A percentile compares a stretch with the other conserved stretches of the same genome.
Evolutionary conservation across 176 grass and related monocot species (phyloP).

Genomic region (Lolium rigidum): DNA sequence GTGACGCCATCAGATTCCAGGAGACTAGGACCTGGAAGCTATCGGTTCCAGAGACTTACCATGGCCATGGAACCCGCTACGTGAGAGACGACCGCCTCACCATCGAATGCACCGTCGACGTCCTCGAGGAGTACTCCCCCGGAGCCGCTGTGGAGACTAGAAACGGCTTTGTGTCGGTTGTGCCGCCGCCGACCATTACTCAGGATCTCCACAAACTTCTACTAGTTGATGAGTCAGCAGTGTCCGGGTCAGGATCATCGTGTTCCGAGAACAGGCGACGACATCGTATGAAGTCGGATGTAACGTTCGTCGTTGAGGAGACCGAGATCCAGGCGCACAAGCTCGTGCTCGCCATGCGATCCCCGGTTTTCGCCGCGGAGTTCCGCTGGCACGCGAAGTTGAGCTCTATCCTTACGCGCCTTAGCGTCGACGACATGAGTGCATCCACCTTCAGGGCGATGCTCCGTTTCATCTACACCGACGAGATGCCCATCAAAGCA

Average conservation of each 20-base stretch:
- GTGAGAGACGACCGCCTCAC: constrained; percentile 5
- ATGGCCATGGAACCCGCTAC: not conserved
- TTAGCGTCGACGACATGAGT: not conserved
- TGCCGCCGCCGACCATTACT: not conserved
- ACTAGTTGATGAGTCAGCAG: not conserved
- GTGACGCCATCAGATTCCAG: not conserved
- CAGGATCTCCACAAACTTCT: not conserved
- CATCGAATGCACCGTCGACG: not conserved
- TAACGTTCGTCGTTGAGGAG: not conserved
- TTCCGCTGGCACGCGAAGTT: not conserved
- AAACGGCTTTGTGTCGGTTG: not conserved
- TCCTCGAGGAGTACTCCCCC: not conserved
- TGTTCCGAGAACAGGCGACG: not conserved
- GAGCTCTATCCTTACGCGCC: not conserved
- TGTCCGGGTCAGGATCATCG: not conserved
- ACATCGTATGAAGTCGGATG: not conserved
- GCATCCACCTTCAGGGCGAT: constrained; percentile 5
- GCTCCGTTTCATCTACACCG: constrained; percentile 30
- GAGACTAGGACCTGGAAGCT: not conserved
- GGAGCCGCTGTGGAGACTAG: not conserved
- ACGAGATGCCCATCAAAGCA: not conserved
- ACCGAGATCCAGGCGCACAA: not conserved
- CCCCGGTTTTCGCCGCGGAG: not conserved
- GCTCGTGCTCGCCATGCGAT: not conserved
- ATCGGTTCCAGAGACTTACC: not conserved